phyloP scores from a whole-genome alignment of 1,139 yeast genomes.

The Lodderomyces theae region DNA sequence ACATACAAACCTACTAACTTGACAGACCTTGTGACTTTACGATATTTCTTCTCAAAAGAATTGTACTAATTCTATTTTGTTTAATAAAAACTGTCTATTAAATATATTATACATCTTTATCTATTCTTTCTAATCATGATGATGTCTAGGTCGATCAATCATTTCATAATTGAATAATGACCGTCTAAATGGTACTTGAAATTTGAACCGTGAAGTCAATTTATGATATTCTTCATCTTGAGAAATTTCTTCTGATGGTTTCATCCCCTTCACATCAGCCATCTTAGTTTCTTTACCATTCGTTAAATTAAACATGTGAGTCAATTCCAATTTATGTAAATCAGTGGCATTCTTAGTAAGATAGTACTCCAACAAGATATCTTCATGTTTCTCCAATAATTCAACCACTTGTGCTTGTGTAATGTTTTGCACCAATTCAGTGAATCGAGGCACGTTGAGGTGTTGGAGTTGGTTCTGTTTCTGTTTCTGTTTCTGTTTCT shows the following conservation, averaged over 20 bases:
- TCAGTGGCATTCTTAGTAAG: slow-evolving; percentile 28
- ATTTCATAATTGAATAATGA: slow-evolving; percentile 24
- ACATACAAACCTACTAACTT: too few relatives aligned
- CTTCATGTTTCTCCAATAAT: slow-evolving; percentile 21
- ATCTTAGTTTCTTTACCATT: slow-evolving; percentile 19
- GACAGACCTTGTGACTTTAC: too few relatives aligned
- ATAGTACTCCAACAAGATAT: slow-evolving; percentile 30
- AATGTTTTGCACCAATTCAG: slow-evolving; percentile 20
- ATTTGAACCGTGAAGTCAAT: slow-evolving; percentile 19
- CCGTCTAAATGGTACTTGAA: slow-evolving; percentile 23
- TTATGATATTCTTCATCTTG: slow-evolving; percentile 18
- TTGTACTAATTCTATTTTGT: too few relatives aligned
- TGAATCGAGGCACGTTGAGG: slow-evolving; percentile 19
- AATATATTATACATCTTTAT: too few relatives aligned
- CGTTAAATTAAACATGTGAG: slow-evolving; percentile 23
- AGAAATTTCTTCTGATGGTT: slow-evolving; percentile 13
- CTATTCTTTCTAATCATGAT: slow-evolving; percentile 6
- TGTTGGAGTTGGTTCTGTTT: too few relatives aligned
- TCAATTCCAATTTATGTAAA: slow-evolving; percentile 26
- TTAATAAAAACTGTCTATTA: too few relatives aligned
- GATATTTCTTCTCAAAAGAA: too few relatives aligned
- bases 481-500: slow-evolving; percentile 11
- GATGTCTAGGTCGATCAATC: slow-evolving; percentile 22
- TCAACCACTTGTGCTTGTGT: slow-evolving; percentile 19
- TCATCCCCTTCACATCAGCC: slow-evolving; percentile 19